Evolutionary conservation across 169 alveolate species (phyloP), one percentile per base, ranked within the genome.

Genomic region (Babesia divergens): DNA sequence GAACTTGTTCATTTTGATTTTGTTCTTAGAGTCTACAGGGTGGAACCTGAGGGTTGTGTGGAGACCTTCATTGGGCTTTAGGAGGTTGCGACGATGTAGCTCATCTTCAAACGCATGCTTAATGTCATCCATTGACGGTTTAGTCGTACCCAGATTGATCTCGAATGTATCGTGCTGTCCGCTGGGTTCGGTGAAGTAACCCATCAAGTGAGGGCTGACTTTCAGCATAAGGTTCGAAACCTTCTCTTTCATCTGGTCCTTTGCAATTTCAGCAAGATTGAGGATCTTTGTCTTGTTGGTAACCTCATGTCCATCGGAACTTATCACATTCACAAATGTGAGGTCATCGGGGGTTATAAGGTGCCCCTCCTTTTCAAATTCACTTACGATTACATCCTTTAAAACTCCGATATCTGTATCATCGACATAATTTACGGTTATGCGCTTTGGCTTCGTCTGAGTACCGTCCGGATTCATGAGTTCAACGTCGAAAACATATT

Each of bases 381-480:
- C 68, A 4, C 51, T 34, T 0, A 77, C 58, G 18, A 77, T 62
- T 13, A 58, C 83, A 20, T 77, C 82, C 82, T 77, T 77, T 38
- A 77, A 24, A 14, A 47, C 56, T 1, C 58, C 24, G 44, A 77
- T 11, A n/a, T 58, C 65, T 14, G 67, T 44, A 26, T 53, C 58
- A 40, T 67, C 70, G 31, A 64, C 69, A 18, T 77, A 77, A 32
- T 53, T 44, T 47, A 77, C 67, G 9, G 86, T 44, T 8, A 77
- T 42, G 50, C 66, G 75, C 50, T 68, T 54, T 18, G 47, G 11
- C 46, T 42, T 28, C 8, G 50, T 44, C 40, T 16, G 32, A 3
- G 64, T 40, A 3, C 82, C 82, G 51, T 77, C 86, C n/a, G 86
- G 86, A 49, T 69, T 69, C 38, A 35, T 51, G 55, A 77, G 28